Conservation (phyloP, 176 grass and related monocot species). For the Eleusine indica region DNA sequence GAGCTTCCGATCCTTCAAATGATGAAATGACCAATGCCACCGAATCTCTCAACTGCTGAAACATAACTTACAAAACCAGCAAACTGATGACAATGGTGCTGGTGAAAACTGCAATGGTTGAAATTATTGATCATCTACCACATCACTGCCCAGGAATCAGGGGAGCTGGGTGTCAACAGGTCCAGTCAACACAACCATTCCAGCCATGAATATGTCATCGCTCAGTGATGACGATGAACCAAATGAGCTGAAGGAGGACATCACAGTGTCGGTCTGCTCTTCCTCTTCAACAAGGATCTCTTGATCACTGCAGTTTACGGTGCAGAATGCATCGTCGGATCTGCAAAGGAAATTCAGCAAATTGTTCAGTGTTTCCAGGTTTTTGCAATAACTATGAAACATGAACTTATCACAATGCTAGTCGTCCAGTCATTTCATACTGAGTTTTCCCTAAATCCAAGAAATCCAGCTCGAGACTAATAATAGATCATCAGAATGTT, state of each 20-base stretch:
- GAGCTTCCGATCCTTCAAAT: constrained; percentile 11
- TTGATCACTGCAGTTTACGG: constrained; percentile 59
- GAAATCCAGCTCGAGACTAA: neutral
- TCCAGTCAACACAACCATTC: constrained; percentile 52
- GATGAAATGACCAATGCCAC: constrained; percentile 19
- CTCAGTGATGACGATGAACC: constrained; percentile 34
- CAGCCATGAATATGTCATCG: constrained; percentile 70
- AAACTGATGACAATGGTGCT: neutral
- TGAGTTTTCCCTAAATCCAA: neutral
- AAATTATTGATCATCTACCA: constrained; percentile 34
- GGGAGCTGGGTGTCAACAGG: constrained; percentile 40
- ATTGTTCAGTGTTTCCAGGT: constrained; percentile 11
- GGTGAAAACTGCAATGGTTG: neutral
- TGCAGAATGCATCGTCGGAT: constrained; percentile 65
- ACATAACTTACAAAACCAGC: constrained; percentile 44
- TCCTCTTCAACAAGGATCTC: constrained; percentile 58
- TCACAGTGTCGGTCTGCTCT: constrained; percentile 31
- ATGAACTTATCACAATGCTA: neutral
- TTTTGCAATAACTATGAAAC: neutral
- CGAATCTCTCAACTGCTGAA: constrained; percentile 41
- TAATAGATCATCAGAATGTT: neutral
- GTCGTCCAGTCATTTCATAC: neutral
- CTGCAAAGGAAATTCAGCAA: constrained; percentile 55
- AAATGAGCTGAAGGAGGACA: constrained; percentile 36
- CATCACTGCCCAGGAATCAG: neutral